Base-by-base conservation (phyloP, 169 alveolate species). In the Cytauxzoon felis region DNA sequence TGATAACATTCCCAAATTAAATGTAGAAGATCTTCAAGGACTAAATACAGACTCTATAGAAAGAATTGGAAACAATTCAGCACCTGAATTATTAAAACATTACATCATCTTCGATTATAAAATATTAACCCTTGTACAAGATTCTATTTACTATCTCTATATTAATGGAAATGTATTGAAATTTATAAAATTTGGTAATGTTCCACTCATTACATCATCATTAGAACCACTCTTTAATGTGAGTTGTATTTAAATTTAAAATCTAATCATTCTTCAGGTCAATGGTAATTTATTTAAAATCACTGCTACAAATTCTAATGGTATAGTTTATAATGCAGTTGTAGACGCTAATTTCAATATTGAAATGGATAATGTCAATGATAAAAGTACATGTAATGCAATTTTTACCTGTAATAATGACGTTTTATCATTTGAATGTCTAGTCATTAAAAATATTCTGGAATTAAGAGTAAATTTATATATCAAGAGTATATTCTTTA, bases 211-310 rank as follows among this genome's bases (percentile, higher is more conserved):
- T 23, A 51, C 69, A 34, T 73, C 63, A 45, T 68, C 60, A 18
- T 43, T 68, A 27, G 78, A 51, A 68, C 84, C 81, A 19, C 40
- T 52, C 19, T 73, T 48, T 49, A 73, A 47, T 71, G 69, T 57
- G 48, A 19, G n/a, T n/a, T n/a, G n/a, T 6, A 42, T 51, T 5
- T 29, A 23, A 7, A 1, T 51, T 26, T 51, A 23, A 23, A 23
- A 51, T 5, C 34, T 51, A 13, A 23, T n/a, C n/a, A n/a, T n/a
- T n/a, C n/a, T 51, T 3, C n/a, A 51, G 61, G 52, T 32, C 5
- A 53, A 48, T 24, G 78, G 72, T 1, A 61, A 41, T 24, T 38
- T 73, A 19, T 78, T 72, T 18, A 36, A 16, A 4, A 26, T 73
- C 18, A 68, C 33, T 26, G 27, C 59, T 13, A 27, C 65, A 24